Percentiles rank a stretch among this genome's conserved stretches.
Evolutionary conservation across 2,329 filamentous ascomycete species (phyloP).

Genomic region (Scedosporium boydii): DNA sequence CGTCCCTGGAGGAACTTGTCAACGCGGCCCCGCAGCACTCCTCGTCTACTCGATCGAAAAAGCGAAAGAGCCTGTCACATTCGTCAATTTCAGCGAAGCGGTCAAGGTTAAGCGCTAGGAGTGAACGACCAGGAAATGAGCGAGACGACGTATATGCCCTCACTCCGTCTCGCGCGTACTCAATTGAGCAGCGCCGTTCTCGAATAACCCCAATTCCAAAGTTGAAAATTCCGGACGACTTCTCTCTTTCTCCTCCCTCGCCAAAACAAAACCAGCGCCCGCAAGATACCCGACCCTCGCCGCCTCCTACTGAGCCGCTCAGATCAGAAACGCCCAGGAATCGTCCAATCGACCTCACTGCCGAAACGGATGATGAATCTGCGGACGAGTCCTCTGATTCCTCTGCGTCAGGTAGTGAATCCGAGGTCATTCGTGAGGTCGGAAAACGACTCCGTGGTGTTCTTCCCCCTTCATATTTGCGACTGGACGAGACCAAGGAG

Average conservation of each 20-base stretch:
- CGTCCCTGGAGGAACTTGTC: constrained; percentile 24
- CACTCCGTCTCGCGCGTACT: not conserved
- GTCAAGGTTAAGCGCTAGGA: not conserved
- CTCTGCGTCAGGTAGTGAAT: constrained; percentile 19
- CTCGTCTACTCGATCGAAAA: constrained; percentile 5
- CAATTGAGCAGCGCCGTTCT: not conserved
- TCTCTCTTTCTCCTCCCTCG: constrained; percentile 1
- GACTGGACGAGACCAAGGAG: constrained; percentile 40
- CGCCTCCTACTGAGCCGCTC: not conserved
- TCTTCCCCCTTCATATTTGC: constrained; percentile 58
- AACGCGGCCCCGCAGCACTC: constrained; percentile 11
- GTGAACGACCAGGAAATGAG: not conserved
- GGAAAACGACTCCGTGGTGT: constrained; percentile 47
- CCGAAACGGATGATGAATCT: constrained; percentile 19
- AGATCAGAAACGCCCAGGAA: not conserved
- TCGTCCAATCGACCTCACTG: constrained; percentile 3
- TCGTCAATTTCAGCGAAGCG: not conserved
- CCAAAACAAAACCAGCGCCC: not conserved
- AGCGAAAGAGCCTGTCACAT: constrained; percentile 6
- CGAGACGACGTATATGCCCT: not conserved
- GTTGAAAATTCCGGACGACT: not conserved
- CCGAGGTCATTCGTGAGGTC: constrained; percentile 22
- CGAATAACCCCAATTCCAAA: not conserved
- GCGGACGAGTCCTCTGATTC: not conserved
- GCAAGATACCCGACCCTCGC: not conserved